A percentile compares a stretch with the other conserved stretches of the same genome.
Conservation (phyloP, 257 asterid genomes). For the Solanum peruvianum region DNA sequence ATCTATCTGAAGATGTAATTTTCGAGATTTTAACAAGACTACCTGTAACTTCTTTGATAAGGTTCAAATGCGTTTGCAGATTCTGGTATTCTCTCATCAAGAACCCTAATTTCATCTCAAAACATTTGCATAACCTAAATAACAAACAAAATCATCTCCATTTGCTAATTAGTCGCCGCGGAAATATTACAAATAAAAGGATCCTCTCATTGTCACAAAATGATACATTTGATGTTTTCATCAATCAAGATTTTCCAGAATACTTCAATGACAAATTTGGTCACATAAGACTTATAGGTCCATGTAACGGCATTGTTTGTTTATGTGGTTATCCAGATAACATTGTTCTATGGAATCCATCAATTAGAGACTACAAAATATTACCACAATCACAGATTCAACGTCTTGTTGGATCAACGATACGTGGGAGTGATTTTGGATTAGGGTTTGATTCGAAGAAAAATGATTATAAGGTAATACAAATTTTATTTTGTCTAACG, state of each 20-base stretch:
- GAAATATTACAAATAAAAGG: constrained; percentile 22
- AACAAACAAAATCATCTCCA: neutral
- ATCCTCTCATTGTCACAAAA: constrained; percentile 22
- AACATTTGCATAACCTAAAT: constrained; percentile 2
- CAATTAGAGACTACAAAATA: constrained; percentile 22
- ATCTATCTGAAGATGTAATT: constrained; percentile 25
- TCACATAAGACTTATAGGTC: constrained; percentile 40
- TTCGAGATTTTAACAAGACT: constrained; percentile 32
- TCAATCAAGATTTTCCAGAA: constrained; percentile 19
- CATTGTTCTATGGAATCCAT: constrained; percentile 48
- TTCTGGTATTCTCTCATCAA: constrained; percentile 24
- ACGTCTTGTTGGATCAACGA: constrained; percentile 15
- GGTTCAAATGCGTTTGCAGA: constrained; percentile 36
- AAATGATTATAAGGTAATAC: constrained; percentile 34
- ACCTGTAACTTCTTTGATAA: constrained; percentile 18
- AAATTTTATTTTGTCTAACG: constrained; percentile 28
- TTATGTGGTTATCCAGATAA: constrained; percentile 41
- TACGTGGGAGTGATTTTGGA: constrained; percentile 45
- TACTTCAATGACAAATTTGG: constrained; percentile 30
- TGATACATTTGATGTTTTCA: neutral
- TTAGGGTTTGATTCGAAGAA: constrained; percentile 28
- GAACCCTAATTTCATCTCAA: constrained; percentile 16
- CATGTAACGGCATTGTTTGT: constrained; percentile 42
- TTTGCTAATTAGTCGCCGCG: constrained; percentile 30
- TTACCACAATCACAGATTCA: constrained; percentile 17